These are phyloP conservation scores for Paramyrothecium roridum DNA, from an alignment of 2,329 filamentous ascomycete genomes.

Conservation along the genomic window DNA sequence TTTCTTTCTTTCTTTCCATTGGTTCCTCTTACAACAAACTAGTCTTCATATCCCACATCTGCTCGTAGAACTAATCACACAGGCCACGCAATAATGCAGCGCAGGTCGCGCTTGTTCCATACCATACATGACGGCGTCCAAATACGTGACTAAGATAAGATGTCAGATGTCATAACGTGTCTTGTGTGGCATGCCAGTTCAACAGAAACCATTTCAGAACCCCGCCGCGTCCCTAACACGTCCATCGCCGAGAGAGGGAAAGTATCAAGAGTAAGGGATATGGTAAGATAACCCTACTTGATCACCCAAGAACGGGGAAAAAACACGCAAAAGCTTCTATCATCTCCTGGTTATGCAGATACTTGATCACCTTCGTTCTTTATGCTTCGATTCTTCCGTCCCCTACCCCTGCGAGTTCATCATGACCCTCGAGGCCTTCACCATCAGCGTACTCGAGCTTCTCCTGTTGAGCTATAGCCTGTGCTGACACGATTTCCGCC, in stretches of 20 bases:
- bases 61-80: background rate
- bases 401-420: constrained; percentile 48
- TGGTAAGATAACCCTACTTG: background rate
- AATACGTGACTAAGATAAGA: background rate
- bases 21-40: too few species aligned
- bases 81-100: background rate
- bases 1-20: too few species aligned
- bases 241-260: too few species aligned
- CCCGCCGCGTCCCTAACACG: too few species aligned
- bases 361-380: background rate
- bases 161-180: background rate
- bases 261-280: too few species aligned
- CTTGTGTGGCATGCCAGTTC: background rate
- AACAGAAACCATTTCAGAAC: background rate
- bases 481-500: constrained; percentile 96
- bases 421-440: constrained; percentile 45
- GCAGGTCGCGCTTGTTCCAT: background rate
- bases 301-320: background rate
- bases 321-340: constrained; percentile 8
- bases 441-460: constrained; percentile 61
- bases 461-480: constrained; percentile 94
- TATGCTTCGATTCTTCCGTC: constrained; percentile 36
- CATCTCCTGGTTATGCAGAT: background rate
- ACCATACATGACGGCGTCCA: background rate
- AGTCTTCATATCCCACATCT: background rate